phyloP scores from a whole-genome alignment of 805 yeast species.

The Ogataea angusta region DNA sequence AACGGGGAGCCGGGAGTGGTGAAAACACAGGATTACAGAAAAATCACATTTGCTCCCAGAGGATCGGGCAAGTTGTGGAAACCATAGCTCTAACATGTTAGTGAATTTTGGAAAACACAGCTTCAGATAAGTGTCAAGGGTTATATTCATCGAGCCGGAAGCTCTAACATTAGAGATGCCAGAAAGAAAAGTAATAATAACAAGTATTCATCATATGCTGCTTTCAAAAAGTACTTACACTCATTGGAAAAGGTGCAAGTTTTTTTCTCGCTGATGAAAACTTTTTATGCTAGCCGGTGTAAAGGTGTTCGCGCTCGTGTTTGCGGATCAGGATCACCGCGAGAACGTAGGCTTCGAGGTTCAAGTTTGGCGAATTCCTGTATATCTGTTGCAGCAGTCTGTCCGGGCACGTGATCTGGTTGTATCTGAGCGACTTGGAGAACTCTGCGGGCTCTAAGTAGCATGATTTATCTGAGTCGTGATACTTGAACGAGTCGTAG shows the following conservation, averaged over 20 bases:
- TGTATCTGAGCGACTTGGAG: slow-evolving; percentile 23
- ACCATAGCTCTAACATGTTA: slow-evolving; percentile 30
- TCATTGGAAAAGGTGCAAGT: not conserved
- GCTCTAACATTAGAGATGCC: slow-evolving; percentile 93
- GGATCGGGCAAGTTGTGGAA: slow-evolving; percentile 60
- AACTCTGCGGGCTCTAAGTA: slow-evolving; percentile 29
- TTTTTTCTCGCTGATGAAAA: slow-evolving; percentile 1
- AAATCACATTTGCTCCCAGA: slow-evolving; percentile 56
- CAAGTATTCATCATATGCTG: slow-evolving; percentile 29
- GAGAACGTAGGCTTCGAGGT: slow-evolving; percentile 27
- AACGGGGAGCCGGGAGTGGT: slow-evolving; percentile 9
- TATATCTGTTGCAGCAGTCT: slow-evolving; percentile 20
- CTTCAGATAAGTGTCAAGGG: slow-evolving; percentile 66
- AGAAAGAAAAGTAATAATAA: slow-evolving; percentile 55
- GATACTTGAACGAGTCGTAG: slow-evolving; percentile 28
- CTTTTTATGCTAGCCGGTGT: slow-evolving; percentile 5
- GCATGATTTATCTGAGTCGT: slow-evolving; percentile 29
- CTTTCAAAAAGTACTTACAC: slow-evolving; percentile 7
- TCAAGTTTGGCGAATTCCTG: slow-evolving; percentile 18
- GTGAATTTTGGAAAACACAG: slow-evolving; percentile 2
- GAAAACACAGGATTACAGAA: slow-evolving; percentile 42
- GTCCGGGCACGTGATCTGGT: slow-evolving; percentile 25
- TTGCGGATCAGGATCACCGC: slow-evolving; percentile 29
- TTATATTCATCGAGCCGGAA: slow-evolving; percentile 77
- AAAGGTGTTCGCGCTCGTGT: slow-evolving; percentile 15